These are phyloP conservation scores for Mortierella sp. DNA, from an alignment of 371 early-diverging fungal genomes.

Conservation along the genomic window DNA sequence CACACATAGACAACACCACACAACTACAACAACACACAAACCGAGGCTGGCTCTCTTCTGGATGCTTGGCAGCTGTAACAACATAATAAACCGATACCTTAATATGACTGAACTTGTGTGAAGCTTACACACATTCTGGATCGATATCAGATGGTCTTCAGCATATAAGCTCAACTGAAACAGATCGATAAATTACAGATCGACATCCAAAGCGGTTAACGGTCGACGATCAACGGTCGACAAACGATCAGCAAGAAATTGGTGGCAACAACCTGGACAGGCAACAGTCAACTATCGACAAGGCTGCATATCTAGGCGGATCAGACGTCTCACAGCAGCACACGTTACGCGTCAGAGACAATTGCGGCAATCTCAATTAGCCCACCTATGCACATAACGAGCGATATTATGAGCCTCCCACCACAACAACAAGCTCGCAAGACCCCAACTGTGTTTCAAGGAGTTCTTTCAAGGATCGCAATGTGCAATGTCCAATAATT, in stretches of 20 bases:
- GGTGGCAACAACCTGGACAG: too few species aligned
- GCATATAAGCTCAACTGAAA: too few species aligned
- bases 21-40: background rate
- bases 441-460: background rate
- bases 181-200: too few species aligned
- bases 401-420: too few species aligned
- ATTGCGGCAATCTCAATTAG: background rate
- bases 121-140: background rate
- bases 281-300: too few species aligned
- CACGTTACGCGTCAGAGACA: too few species aligned
- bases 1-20: background rate
- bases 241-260: too few species aligned
- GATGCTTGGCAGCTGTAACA: background rate
- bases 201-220: too few species aligned
- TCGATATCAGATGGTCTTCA: background rate
- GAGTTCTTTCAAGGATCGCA: background rate
- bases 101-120: background rate
- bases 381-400: background rate
- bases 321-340: too few species aligned
- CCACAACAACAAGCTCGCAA: background rate
- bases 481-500: background rate
- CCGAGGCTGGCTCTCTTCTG: background rate
- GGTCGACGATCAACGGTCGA: too few species aligned
- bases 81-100: constrained; percentile 5
- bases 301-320: too few species aligned